These are phyloP conservation scores for Talaromyces pinophilus DNA, from an alignment of 2,329 filamentous ascomycete genomes.

Conservation along the genomic window DNA sequence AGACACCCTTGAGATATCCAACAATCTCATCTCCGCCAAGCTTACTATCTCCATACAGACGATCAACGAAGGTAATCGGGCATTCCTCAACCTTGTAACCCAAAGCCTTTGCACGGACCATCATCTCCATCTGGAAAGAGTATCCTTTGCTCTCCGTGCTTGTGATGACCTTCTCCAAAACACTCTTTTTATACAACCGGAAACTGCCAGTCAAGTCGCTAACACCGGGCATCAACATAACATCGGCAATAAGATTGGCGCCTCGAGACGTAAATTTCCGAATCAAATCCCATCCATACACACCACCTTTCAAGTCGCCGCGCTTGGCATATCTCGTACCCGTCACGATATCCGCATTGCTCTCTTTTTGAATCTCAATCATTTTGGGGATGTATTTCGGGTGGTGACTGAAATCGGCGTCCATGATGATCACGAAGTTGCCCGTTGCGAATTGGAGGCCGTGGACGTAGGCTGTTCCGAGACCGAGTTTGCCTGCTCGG, in stretches of 20 bases:
- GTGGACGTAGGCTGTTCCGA: constrained; percentile 94
- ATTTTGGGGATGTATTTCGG: constrained; percentile 98
- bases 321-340: constrained; percentile 90
- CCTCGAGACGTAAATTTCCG: constrained; percentile 70
- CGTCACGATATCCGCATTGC: constrained; percentile 92
- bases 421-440: constrained; percentile 99
- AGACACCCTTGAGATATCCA: constrained; percentile 86
- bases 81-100: constrained; percentile 92
- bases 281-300: constrained; percentile 96
- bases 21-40: constrained; percentile 93
- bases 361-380: constrained; percentile 76
- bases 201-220: constrained; percentile 96
- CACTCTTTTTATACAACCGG: constrained; percentile 86
- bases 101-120: constrained; percentile 95
- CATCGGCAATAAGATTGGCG: constrained; percentile 94
- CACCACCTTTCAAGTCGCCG: constrained; percentile 64
- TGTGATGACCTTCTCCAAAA: constrained; percentile 85
- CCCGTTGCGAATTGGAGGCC: constrained; percentile 86
- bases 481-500: constrained; percentile 91
- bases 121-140: constrained; percentile 99
- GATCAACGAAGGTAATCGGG: constrained; percentile 93
- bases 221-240: constrained; percentile 86
- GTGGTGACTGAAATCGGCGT: constrained; percentile 98
- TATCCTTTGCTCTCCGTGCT: constrained; percentile 96
- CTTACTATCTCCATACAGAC: constrained; percentile 93